A percentile compares a stretch with the other conserved stretches of the same genome.
Evolutionary conservation across 2,329 filamentous ascomycete genomes (phyloP).

Genomic region (Leptographium wingfieldii): DNA sequence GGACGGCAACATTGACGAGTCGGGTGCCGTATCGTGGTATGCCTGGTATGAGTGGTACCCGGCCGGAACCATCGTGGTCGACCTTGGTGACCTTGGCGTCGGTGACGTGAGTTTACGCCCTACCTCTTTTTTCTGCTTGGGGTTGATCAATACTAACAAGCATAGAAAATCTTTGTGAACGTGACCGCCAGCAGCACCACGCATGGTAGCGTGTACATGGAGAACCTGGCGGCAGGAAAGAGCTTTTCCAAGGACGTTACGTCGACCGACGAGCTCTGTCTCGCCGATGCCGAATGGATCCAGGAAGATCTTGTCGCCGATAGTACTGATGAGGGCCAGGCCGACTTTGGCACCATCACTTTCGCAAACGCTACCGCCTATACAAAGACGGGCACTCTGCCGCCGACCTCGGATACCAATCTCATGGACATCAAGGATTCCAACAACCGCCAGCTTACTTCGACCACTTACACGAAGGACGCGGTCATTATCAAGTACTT

Average conservation of each 20-base stretch:
- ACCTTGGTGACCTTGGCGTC: background rate
- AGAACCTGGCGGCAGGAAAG: background rate
- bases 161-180: background rate
- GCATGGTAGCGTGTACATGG: background rate
- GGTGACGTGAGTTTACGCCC: background rate
- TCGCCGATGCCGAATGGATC: background rate
- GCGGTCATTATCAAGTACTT: background rate
- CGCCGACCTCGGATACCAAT: background rate
- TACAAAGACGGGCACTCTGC: background rate
- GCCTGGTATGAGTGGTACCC: conserved; percentile 1
- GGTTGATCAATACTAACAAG: background rate
- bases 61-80: background rate
- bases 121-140: background rate
- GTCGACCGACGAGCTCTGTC: background rate
- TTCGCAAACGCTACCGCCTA: background rate
- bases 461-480: background rate
- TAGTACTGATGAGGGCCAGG: background rate
- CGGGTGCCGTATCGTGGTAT: background rate
- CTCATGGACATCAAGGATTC: background rate
- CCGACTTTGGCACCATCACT: background rate
- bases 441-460: background rate
- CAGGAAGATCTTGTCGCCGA: background rate
- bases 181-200: background rate
- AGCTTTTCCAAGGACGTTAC: background rate
- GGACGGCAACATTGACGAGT: background rate